Percentiles rank a stretch among this genome's conserved stretches.
Conservation (phyloP, 2,329 filamentous ascomycete species). For the Penicillium nordicum region DNA sequence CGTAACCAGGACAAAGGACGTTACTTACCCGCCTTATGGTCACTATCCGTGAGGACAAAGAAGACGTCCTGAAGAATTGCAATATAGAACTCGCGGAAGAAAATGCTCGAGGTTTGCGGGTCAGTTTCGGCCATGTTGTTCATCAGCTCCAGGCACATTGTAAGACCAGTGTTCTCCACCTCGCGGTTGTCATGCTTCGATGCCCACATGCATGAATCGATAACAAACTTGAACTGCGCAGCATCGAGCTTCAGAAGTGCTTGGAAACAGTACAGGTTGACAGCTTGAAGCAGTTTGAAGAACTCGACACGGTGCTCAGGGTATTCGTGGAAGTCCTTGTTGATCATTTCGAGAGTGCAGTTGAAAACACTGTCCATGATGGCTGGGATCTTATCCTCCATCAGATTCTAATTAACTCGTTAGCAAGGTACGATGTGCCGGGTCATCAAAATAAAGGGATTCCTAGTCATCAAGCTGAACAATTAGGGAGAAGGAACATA, state of each 20-base stretch:
- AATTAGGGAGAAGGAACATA: constrained; percentile 51
- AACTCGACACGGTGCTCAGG: constrained; percentile 99
- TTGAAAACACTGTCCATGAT: constrained; percentile 99
- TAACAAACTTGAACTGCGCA: constrained; percentile 98
- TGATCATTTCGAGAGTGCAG: constrained; percentile 99
- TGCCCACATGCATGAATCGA: constrained; percentile 99
- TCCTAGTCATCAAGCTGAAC: background rate
- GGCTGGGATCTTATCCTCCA: constrained; percentile 96
- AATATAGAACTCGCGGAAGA: constrained; percentile 98
- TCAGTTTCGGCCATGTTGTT: constrained; percentile 96
- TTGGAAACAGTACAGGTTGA: constrained; percentile 96
- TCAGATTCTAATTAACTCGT: constrained; percentile 62
- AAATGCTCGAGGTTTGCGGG: constrained; percentile 77
- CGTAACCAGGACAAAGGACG: background rate
- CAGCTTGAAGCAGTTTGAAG: constrained; percentile 92
- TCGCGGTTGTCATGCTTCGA: constrained; percentile 99
- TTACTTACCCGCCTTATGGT: constrained; percentile 79
- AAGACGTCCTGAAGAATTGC: constrained; percentile 96
- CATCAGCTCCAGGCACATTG: constrained; percentile 97
- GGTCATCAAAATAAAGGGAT: background rate
- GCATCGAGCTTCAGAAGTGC: constrained; percentile 90
- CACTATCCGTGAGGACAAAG: constrained; percentile 94
- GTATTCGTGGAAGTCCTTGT: constrained; percentile 99
- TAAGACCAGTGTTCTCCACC: constrained; percentile 91
- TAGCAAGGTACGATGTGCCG: background rate